These are phyloP conservation scores for Cryptococcus floricola DNA, from an alignment of 1,284 basidiomycete genomes.

Conservation along the genomic window DNA sequence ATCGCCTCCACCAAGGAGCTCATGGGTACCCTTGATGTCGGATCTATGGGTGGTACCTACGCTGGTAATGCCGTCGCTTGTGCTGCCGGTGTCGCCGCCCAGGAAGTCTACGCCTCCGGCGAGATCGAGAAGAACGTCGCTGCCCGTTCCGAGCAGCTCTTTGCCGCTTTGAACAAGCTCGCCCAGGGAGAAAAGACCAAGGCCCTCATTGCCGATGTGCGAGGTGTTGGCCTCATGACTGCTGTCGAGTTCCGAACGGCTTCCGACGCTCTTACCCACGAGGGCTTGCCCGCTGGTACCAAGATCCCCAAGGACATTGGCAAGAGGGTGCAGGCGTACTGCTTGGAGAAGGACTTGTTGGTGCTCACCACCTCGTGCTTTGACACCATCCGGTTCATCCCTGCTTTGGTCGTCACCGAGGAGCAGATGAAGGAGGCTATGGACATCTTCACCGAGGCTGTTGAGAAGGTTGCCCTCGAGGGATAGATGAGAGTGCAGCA, in stretches of 20 bases:
- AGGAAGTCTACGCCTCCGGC: constrained; percentile 71
- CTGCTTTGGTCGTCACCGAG: constrained; percentile 61
- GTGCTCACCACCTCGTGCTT: constrained; percentile 54
- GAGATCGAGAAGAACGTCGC: constrained; percentile 74
- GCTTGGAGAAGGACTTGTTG: constrained; percentile 76
- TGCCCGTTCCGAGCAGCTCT: constrained; percentile 68
- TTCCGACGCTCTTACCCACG: constrained; percentile 26
- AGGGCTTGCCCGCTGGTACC: constrained; percentile 45
- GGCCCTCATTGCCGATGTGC: constrained; percentile 50
- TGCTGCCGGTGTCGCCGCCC: constrained; percentile 78
- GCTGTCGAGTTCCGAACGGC: constrained; percentile 39
- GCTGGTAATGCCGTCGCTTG: constrained; percentile 85
- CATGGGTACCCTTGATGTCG: constrained; percentile 73
- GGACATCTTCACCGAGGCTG: constrained; percentile 59
- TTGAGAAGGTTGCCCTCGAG: constrained; percentile 61
- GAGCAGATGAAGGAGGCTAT: constrained; percentile 61
- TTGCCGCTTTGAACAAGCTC: constrained; percentile 56
- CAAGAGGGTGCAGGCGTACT: constrained; percentile 69
- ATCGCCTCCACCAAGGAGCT: constrained; percentile 77
- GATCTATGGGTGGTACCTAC: constrained; percentile 85
- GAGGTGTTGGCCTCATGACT: constrained; percentile 51
- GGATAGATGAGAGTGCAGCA: constrained; percentile 36
- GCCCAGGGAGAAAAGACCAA: constrained; percentile 50
- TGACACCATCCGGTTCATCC: constrained; percentile 61
- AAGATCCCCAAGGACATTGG: constrained; percentile 63